phyloP scores from a whole-genome alignment of 129 eudicot genomes.

The Tagetes patula region DNA sequence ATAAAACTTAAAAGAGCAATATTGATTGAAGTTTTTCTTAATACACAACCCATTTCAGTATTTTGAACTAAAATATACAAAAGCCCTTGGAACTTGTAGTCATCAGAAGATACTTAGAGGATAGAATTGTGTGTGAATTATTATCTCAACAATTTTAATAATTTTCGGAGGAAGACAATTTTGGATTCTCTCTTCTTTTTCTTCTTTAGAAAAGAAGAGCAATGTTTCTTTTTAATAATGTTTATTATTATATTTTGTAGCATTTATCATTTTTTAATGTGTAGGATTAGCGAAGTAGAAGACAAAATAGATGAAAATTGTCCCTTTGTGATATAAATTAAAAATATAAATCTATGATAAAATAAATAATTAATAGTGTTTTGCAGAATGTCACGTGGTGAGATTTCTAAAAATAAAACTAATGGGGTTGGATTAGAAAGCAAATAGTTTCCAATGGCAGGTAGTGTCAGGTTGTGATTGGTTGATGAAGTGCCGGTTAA shows the following conservation, averaged over 20 bases:
- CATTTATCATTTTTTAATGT: neutral
- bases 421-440: conserved; percentile 3
- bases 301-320: conserved; percentile 23
- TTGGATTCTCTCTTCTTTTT: neutral
- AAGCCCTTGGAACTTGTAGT: conserved; percentile 27
- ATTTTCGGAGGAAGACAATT: conserved; percentile 4
- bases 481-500: neutral
- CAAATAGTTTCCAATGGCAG: conserved; percentile 21
- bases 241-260: neutral
- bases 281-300: conserved; percentile 8
- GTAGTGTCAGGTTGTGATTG: conserved; percentile 4
- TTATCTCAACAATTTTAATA: conserved; percentile 17
- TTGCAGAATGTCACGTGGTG: conserved; percentile 24
- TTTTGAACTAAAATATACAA: neutral
- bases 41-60: neutral
- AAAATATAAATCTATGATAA: neutral
- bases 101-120: conserved; percentile 29
- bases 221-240: neutral
- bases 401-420: conserved; percentile 10
- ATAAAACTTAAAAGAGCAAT: too few species aligned
- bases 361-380: neutral
- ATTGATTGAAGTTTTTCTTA: neutral
- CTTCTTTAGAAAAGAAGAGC: neutral
- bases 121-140: conserved; percentile 32
- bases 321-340: conserved; percentile 2